Percentiles rank a stretch among this genome's conserved stretches.
Conservation (phyloP, 1,284 basidiomycete genomes). For the Thecaphora thlaspeos region DNA sequence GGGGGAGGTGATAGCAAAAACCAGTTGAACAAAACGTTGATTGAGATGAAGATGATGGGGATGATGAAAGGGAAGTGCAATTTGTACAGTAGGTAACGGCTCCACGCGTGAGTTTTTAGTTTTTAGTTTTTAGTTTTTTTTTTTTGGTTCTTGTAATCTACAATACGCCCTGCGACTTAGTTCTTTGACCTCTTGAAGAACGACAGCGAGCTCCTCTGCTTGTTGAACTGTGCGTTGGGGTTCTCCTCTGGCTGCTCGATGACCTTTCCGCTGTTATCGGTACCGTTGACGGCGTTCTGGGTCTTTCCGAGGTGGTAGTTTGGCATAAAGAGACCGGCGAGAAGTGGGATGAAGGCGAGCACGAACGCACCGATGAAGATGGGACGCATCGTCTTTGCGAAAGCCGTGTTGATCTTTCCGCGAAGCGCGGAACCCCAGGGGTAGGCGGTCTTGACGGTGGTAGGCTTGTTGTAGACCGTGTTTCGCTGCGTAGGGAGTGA, state of each 20-base stretch:
- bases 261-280: constrained; percentile 27
- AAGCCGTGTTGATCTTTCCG: constrained; percentile 6
- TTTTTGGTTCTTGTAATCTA: too few relatives aligned
- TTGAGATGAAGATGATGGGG: too few relatives aligned
- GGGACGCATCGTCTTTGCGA: constrained; percentile 10
- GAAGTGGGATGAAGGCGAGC: constrained; percentile 55
- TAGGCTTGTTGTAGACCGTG: constrained; percentile 19
- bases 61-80: too few relatives aligned
- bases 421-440: constrained; percentile 4
- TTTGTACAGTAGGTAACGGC: too few relatives aligned
- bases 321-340: constrained; percentile 57
- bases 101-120: too few relatives aligned
- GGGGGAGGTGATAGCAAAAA: too few relatives aligned
- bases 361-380: constrained; percentile 14
- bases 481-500: constrained; percentile 21
- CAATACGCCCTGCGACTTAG: too few relatives aligned
- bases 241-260: constrained; percentile 9
- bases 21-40: too few relatives aligned
- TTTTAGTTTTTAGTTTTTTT: too few relatives aligned
- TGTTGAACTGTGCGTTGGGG: too few relatives aligned
- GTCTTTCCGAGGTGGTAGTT: constrained; percentile 60
- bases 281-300: constrained; percentile 60
- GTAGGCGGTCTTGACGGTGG: constrained; percentile 2
- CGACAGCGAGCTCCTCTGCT: too few relatives aligned
- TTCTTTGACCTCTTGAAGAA: too few relatives aligned